Evolutionary conservation across 805 yeast species (phyloP).

Genomic region (Kurtzmaniella cleridarum): DNA sequence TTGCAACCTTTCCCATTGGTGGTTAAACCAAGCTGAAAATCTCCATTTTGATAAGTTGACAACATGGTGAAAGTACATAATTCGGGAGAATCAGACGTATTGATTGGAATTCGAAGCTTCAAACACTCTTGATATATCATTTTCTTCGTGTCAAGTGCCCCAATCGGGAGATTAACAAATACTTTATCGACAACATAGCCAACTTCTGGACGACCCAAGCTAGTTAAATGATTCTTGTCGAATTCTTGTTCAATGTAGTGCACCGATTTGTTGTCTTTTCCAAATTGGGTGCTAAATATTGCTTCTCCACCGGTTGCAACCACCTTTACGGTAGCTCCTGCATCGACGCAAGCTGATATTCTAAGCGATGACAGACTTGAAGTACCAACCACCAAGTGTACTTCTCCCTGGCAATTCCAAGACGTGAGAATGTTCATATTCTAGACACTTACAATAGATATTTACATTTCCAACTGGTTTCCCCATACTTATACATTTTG

Average conservation of each 20-base stretch:
- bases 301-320: slow-evolving; percentile 12
- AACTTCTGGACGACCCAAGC: slow-evolving; percentile 58
- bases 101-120: slow-evolving; percentile 71
- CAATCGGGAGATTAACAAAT: slow-evolving; percentile 49
- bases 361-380: slow-evolving; percentile 44
- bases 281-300: neutral
- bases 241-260: slow-evolving; percentile 14
- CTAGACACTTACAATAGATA: neutral
- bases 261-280: neutral
- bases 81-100: slow-evolving; percentile 68
- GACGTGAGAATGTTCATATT: slow-evolving; percentile 30
- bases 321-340: slow-evolving; percentile 40
- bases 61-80: slow-evolving; percentile 71
- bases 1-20: slow-evolving; percentile 90
- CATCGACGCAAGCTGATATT: slow-evolving; percentile 40
- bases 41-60: slow-evolving; percentile 66
- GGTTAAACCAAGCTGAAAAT: slow-evolving; percentile 75
- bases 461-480: neutral
- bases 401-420: slow-evolving; percentile 42
- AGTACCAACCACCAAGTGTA: slow-evolving; percentile 54
- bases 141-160: slow-evolving; percentile 23
- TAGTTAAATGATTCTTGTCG: slow-evolving; percentile 39
- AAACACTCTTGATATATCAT: slow-evolving; percentile 48
- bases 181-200: slow-evolving; percentile 68
- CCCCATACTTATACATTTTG: neutral